Evolutionary conservation across 2,329 filamentous ascomycete species (phyloP).

Genomic region (Cylindrodendrum hubeiense): DNA sequence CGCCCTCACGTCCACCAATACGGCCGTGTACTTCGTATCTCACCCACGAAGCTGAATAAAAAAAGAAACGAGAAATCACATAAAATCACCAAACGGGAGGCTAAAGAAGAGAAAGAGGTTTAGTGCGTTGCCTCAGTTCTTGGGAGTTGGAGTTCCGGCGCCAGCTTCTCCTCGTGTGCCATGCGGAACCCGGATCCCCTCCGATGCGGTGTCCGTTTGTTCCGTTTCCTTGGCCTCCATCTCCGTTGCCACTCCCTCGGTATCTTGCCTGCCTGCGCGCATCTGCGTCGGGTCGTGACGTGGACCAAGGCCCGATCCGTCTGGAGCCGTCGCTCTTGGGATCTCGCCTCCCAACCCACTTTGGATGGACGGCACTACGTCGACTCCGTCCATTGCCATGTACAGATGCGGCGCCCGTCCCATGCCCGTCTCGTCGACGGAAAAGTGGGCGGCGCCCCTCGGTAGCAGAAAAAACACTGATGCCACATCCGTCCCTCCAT

Average conservation of each 20-base stretch:
- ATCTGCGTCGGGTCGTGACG: constrained; percentile 32
- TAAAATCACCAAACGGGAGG: background rate
- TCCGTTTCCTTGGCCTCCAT: background rate
- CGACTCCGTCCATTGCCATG: background rate
- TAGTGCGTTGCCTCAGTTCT: background rate
- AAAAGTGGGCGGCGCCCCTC: constrained; percentile 5
- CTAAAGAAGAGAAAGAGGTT: background rate
- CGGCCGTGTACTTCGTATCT: background rate
- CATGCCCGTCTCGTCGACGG: constrained; percentile 8
- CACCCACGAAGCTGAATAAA: background rate
- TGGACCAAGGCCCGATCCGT: constrained; percentile 47
- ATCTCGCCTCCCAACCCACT: constrained; percentile 14
- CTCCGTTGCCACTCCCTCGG: background rate
- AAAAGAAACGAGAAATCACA: background rate
- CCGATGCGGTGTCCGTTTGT: background rate
- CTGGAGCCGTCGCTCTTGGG: constrained; percentile 31
- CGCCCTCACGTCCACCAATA: background rate
- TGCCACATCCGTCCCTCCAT: background rate
- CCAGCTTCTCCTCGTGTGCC: background rate
- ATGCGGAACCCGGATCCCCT: background rate
- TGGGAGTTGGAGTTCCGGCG: background rate
- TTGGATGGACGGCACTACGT: background rate
- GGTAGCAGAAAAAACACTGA: background rate
- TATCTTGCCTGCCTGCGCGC: background rate
- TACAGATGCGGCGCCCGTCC: background rate